phyloP scores from a whole-genome alignment of 768 basidiomycete genomes.

The Exidia glandulosa region DNA sequence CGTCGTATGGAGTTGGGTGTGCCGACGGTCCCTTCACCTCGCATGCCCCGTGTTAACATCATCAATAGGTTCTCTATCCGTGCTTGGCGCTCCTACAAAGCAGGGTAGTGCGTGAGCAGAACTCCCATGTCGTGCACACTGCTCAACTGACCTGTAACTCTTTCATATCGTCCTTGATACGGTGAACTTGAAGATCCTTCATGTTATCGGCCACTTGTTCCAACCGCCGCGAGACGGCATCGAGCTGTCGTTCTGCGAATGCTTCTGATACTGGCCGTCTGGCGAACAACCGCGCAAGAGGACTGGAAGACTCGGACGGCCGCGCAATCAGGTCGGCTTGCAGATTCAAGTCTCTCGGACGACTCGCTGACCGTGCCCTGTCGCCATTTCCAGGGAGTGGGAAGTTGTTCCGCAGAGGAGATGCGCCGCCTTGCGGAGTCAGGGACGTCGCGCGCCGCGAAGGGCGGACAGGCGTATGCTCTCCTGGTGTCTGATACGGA shows the following conservation, averaged over 20 bases:
- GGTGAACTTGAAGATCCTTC: constrained; percentile 49
- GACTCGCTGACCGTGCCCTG: constrained; percentile 20
- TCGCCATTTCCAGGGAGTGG: no score
- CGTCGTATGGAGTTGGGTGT: background rate
- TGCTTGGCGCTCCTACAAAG: constrained; percentile 14
- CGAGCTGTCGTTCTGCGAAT: background rate
- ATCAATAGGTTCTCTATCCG: constrained; percentile 18
- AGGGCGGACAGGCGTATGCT: constrained; percentile 14
- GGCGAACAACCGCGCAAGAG: constrained; percentile 15
- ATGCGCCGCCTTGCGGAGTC: constrained; percentile 37
- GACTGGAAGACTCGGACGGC: constrained; percentile 6
- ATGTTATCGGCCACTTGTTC: constrained; percentile 57
- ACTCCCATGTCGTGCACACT: constrained; percentile 2
- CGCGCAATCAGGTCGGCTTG: background rate
- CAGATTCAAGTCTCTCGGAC: background rate
- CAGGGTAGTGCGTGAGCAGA: no score
- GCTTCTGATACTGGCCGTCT: constrained; percentile 7
- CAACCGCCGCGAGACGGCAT: constrained; percentile 23
- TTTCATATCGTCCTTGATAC: constrained; percentile 69
- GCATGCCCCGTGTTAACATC: constrained; percentile 15
- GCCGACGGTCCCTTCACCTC: constrained; percentile 2
- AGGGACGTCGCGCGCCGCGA: constrained; percentile 16
- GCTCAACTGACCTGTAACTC: constrained; percentile 57
- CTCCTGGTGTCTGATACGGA: constrained; percentile 6
- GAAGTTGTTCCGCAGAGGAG: constrained; percentile 38